Conservation (phyloP, 73 alveolate genomes). For the Effrenium voratum region DNA sequence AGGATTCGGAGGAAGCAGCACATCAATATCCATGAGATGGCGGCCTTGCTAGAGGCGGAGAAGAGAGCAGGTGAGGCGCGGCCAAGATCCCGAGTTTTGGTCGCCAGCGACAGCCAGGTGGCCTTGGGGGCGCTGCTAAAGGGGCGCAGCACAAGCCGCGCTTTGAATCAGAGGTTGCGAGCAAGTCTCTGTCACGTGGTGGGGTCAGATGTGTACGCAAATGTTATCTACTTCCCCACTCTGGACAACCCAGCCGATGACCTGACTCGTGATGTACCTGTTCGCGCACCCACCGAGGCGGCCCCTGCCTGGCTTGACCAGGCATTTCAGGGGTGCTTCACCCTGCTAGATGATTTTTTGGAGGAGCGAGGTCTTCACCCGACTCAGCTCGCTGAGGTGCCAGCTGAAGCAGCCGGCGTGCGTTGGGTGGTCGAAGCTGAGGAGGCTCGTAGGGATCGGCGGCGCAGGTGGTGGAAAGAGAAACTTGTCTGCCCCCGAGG, state of each 20-base stretch:
- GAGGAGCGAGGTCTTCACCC: neutral
- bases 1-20: neutral
- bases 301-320: neutral
- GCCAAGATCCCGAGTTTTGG: neutral
- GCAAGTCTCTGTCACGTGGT: neutral
- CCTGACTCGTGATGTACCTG: neutral
- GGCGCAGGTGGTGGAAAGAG: neutral
- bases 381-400: neutral
- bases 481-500: neutral
- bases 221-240: neutral
- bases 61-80: neutral
- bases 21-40: constrained; percentile 6
- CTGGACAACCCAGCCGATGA: neutral
- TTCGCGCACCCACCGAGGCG: neutral
- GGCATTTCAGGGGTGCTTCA: neutral
- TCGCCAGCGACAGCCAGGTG: neutral
- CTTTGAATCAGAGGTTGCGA: neutral
- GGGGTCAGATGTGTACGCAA: neutral
- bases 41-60: neutral
- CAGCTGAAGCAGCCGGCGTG: neutral
- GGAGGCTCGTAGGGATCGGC: neutral
- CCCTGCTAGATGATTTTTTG: neutral
- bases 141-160: neutral
- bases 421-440: neutral
- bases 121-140: neutral